Base-by-base conservation (phyloP, 1,284 basidiomycete species). In the Rhodotorula sp. region DNA sequence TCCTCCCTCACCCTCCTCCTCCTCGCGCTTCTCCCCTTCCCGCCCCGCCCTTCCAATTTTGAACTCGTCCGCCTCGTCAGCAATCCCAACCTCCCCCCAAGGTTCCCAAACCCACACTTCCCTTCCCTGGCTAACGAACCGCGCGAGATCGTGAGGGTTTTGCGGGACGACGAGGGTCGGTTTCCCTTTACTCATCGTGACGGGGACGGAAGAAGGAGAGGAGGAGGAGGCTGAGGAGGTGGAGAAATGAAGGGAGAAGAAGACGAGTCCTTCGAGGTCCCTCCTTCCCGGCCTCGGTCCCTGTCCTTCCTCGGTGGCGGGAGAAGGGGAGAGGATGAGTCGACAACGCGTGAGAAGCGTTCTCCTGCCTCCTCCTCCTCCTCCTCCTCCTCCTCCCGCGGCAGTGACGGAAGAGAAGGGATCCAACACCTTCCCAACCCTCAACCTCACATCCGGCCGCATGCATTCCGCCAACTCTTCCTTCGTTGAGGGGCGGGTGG, bases 181-280 rank as follows among this genome's bases (percentile, higher is more conserved):
- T 18, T 44, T 44, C 37, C 13, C 37, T 40, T 13, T 24, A 44
- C 59, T 52, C 40, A 37, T 30, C 22, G 44, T 7, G 3, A 20
- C 24, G 1, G 0, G 24, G 31, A 22, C 20, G n/a, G 2, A 31
- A 46, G 46, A 10, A 2, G 64, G 46, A 16, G 64, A 56, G 0
- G 53, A 48, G 13, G 28, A 55, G 2, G 52, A 57, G 24, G 40
- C 15, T 2, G 51, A 30, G 52, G 50, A 37, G 2, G 64, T 10
- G 18, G 61, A 44, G 24, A 44, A 28, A 40, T 72, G 63, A 8
- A 72, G 62, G 16, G 70, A 72, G 48, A 72, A 68, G 48, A 72
- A 51, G 60, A 72, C 70, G 53, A 67, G 62, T 13, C 70, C 70
- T 34, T 34, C 24, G 26, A 59, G 44, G n/a, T 65, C 66, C 7